Evolutionary conservation across 108 stramenopile genomes (phyloP), one percentile per base, ranked within the genome.

Genomic region (Cyclotella sp.): DNA sequence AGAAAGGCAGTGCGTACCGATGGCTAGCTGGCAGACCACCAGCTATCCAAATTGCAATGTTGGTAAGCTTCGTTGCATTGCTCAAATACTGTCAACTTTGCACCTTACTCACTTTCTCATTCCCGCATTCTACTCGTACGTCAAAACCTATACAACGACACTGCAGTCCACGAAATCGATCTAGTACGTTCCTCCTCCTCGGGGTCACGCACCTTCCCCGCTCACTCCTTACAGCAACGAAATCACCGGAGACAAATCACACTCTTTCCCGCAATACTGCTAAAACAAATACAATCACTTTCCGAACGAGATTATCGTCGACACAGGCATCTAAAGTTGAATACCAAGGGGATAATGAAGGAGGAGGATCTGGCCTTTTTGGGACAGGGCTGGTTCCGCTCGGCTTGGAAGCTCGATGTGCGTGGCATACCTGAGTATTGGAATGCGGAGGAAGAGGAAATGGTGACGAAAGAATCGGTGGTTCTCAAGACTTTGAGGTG

Each of bases 351-450:
- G 27, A 53, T 70, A 10, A 49, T 75, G 43, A 62, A 43, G 44
- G 81, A 77, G 67, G 76, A 77, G 26, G 49, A 81, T 12, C 27
- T 93, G n/a, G 51, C 51, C 51, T 85, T 91, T 39, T 68, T 93
- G 47, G 94, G 91, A 49, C 79, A 88, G 58, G 94, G 94, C 12
- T 95, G 91, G 91, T 92, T 95, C 79, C 92, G 94, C 49, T 71
- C 86, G 19, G 84, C 92, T 12, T 95, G 94, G 94, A 73, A 79
- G 63, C 70, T 79, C 64, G 82, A 85, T n/a, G 55, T 47, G 8
- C 45, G 45, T 5, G 47, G 71, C 21, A 40, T 73, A 15, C 55
- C 68, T 4, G 71, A 57, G 21, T 61, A 86, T 28, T 78, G 84
- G 15, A 72, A 79, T 22, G 67, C 79, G 47, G 73, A 62, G 24